Evolutionary conservation across 2,329 filamentous ascomycete genomes (phyloP).

Genomic region (Plenodomus biglobosus): DNA sequence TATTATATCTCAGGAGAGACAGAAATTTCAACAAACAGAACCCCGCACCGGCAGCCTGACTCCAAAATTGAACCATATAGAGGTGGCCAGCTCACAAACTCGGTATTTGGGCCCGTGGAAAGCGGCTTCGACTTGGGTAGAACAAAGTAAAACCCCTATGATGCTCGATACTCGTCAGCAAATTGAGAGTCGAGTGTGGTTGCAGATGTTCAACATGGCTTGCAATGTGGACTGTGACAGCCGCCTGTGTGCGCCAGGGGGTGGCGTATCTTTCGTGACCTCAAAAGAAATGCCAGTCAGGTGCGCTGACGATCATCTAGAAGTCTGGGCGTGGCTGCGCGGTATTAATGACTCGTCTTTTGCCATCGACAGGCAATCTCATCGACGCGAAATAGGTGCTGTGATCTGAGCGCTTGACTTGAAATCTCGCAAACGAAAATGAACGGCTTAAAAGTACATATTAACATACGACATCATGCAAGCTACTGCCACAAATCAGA

Average conservation of each 20-base stretch:
- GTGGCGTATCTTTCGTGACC: not conserved
- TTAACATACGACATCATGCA: no score
- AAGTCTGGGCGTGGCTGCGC: not conserved
- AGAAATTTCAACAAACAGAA: conserved; percentile 4
- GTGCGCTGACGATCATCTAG: conserved; percentile 16
- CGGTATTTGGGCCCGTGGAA: conserved; percentile 12
- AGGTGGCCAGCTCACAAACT: conserved; percentile 7
- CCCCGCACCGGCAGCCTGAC: conserved; percentile 1
- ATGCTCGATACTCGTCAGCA: conserved; percentile 13
- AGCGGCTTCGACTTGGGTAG: conserved; percentile 16
- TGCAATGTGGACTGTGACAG: not conserved
- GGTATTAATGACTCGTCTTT: not conserved
- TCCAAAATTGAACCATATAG: not conserved
- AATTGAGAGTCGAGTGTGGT: conserved; percentile 8
- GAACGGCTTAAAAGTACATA: no score
- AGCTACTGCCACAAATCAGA: no score
- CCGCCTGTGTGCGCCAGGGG: not conserved
- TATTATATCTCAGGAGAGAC: conserved; percentile 17
- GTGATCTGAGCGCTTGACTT: no score
- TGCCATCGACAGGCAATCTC: no score
- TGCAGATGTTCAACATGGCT: not conserved
- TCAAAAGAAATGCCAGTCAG: conserved; percentile 12
- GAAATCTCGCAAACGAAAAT: no score
- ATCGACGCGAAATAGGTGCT: no score
- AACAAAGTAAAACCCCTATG: conserved; percentile 18